Evolutionary conservation across 2,329 filamentous ascomycete species (phyloP).

Genomic region (Paracoccidioides lutzii): DNA sequence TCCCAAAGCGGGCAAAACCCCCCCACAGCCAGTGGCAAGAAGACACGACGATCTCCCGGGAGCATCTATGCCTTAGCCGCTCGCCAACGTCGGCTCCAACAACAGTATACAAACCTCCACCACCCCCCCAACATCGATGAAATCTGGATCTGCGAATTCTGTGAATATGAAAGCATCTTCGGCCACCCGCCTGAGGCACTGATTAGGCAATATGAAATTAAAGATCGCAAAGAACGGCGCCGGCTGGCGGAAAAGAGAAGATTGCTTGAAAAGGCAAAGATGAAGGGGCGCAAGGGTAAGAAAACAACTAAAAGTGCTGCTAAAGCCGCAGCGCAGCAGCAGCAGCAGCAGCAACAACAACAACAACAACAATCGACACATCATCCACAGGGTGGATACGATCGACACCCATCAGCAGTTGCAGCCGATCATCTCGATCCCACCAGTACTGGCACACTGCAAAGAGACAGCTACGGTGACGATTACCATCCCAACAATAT

Average conservation of each 20-base stretch:
- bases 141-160: conserved; percentile 94
- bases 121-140: conserved; percentile 60
- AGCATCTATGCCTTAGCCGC: conserved; percentile 65
- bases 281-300: conserved; percentile 80
- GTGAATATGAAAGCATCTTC: conserved; percentile 93
- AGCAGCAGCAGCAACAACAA: conserved; percentile 20
- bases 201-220: conserved; percentile 86
- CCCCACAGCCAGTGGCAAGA: conserved; percentile 39
- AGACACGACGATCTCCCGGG: conserved; percentile 52
- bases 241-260: conserved; percentile 75
- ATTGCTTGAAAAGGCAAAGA: conserved; percentile 82
- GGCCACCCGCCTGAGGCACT: conserved; percentile 72
- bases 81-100: conserved; percentile 61
- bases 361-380: conserved; percentile 10
- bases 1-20: conserved; percentile 32
- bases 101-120: conserved; percentile 63
- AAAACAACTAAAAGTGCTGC: conserved; percentile 59
- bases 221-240: conserved; percentile 73
- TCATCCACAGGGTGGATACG: conserved; percentile 17
- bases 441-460: conserved; percentile 15
- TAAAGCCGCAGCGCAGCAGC: conserved; percentile 31
- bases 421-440: conserved; percentile 23
- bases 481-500: too few species aligned
- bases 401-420: conserved; percentile 21
- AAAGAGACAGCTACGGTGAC: conserved; percentile 35